phyloP scores from a whole-genome alignment of 169 alveolate species.

The Besnoitia besnoiti region DNA sequence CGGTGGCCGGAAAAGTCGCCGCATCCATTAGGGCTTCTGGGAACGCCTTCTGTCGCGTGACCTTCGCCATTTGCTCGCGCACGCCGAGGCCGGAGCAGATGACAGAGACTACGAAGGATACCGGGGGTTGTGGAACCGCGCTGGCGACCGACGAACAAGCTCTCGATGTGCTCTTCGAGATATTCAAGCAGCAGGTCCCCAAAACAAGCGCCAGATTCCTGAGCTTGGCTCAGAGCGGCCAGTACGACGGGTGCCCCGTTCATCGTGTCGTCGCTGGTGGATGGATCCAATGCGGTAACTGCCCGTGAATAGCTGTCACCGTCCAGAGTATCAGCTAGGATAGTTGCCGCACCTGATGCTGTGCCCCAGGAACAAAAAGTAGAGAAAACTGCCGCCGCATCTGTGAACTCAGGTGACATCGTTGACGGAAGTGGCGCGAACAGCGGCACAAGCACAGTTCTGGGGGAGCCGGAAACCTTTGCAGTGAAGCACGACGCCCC shows the following conservation, averaged over 20 bases:
- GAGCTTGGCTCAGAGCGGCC: not conserved
- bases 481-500: not conserved
- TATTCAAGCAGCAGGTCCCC: not conserved
- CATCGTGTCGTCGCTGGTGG: constrained; percentile 36
- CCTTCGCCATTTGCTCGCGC: not conserved
- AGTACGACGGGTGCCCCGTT: constrained; percentile 15
- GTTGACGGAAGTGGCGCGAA: constrained; percentile 35
- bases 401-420: constrained; percentile 10
- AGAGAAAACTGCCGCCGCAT: no score
- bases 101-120: no score
- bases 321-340: no score
- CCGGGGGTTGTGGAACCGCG: not conserved
- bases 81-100: not conserved
- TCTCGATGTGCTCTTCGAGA: constrained; percentile 11
- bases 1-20: not conserved
- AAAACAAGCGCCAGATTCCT: not conserved
- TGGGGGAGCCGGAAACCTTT: not conserved
- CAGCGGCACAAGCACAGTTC: not conserved
- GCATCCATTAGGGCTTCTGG: not conserved
- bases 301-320: not conserved
- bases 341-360: not conserved
- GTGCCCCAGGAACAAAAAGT: no score
- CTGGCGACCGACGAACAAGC: not conserved
- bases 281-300: constrained; percentile 18
- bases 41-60: constrained; percentile 21